Evolutionary conservation across 2,329 filamentous ascomycete genomes (phyloP).

Genomic region (Fusarium sarcochroum): DNA sequence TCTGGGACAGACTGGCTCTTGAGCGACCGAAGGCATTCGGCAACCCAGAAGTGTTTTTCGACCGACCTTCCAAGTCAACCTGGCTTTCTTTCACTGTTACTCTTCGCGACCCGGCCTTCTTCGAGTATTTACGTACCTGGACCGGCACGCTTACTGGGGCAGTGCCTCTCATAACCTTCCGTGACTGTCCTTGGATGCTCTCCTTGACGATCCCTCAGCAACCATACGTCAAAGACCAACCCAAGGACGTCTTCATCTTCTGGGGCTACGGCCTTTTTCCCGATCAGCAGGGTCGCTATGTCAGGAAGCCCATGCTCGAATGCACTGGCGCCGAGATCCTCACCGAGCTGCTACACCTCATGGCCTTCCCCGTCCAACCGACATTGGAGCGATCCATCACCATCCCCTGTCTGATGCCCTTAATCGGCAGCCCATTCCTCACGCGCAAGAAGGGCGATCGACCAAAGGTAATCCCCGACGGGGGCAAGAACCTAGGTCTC

Average conservation of each 20-base stretch:
- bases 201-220: conserved; percentile 45
- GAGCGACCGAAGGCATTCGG: conserved; percentile 42
- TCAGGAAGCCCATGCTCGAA: conserved; percentile 47
- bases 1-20: conserved; percentile 46
- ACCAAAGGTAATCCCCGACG: conserved; percentile 42
- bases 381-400: conserved; percentile 45
- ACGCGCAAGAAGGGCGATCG: conserved; percentile 46
- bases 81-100: conserved; percentile 49
- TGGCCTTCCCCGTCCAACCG: conserved; percentile 44
- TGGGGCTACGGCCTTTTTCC: conserved; percentile 49
- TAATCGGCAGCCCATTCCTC: conserved; percentile 47
- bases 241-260: conserved; percentile 43
- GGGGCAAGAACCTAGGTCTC: conserved; percentile 46
- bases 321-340: conserved; percentile 47
- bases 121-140: conserved; percentile 42
- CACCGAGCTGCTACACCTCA: conserved; percentile 44
- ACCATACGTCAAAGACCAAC: conserved; percentile 45
- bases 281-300: conserved; percentile 43
- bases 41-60: conserved; percentile 48
- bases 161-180: conserved; percentile 46
- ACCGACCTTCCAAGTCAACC: conserved; percentile 47
- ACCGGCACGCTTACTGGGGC: conserved; percentile 42
- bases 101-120: conserved; percentile 41
- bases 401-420: conserved; percentile 43
- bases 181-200: conserved; percentile 48